Evolutionary conservation across 2,329 filamentous ascomycete species (phyloP), one percentile per base, ranked within the genome.

Genomic region (Exophiala calicioides): DNA sequence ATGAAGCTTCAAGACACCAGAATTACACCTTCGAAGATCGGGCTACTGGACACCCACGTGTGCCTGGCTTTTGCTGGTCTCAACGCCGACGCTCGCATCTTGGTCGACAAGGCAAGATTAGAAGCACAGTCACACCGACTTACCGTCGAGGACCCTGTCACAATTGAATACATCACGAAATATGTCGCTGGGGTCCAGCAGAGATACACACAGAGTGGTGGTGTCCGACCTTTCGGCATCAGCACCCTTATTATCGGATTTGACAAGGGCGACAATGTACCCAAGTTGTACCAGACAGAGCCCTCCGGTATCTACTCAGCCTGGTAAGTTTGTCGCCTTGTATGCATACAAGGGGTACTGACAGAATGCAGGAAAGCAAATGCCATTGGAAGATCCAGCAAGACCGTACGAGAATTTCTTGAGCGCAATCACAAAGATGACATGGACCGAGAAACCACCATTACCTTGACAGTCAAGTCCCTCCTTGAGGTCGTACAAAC

Each of bases 1-100:
- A 96, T 98, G 87, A 98, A 98, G 76, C 84, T 98, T 52, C 93
- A 98, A 79, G 93, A 98, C 72, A 98, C 94, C 48, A 86, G 93
- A 68, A 98, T 98, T 72, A 98, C 93, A 21, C 93, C 93, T 9
- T 97, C 93, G 61, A 98, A 98, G 80, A 96, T 98, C 70, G 90
- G 90, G 62, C 82, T 96, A 58, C 82, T 98, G 65, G 93, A 98
- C 71, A 88, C 84, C 65, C 93, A 98, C 73, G 90, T 95, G 63
- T 94, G 90, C 68, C 87, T 98, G 58, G 93, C 93, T 57, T 98
- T 98, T 63, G 93, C 93, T 55, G 93, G 93, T 49, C 79, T 98
- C 60, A 98, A 98, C 71, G 93, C 93, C 68, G 93, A 98, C 73
- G 93, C 94, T 63, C 84, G 93, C 67, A 98, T 98, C 67, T 81